phyloP scores from a whole-genome alignment of 208 protist genomes.

The Leishmania amazonensis region DNA sequence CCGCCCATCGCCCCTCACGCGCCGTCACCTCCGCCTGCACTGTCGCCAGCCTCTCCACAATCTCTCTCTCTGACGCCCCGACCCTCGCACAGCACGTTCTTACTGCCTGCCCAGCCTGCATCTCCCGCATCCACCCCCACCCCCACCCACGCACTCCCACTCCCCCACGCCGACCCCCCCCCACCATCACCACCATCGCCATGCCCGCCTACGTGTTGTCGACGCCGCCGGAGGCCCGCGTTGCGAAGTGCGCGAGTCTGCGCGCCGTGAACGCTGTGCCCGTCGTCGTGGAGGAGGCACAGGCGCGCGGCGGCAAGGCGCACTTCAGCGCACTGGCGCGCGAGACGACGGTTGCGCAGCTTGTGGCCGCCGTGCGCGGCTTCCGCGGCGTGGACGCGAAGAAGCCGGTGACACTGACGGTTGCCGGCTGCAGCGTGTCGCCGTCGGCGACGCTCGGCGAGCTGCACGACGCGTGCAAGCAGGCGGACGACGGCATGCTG shows the following conservation, averaged over 20 bases:
- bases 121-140: background rate
- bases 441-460: slow-evolving; percentile 31
- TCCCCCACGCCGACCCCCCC: no score
- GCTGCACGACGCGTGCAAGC: slow-evolving; percentile 36
- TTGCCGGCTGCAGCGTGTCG: slow-evolving; percentile 28
- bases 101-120: background rate
- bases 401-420: slow-evolving; percentile 30
- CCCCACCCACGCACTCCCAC: no score
- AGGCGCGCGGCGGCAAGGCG: slow-evolving; percentile 26
- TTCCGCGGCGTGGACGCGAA: slow-evolving; percentile 16
- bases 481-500: slow-evolving; percentile 41
- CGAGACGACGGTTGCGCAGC: slow-evolving; percentile 34
- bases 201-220: slow-evolving; percentile 13
- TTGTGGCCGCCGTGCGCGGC: slow-evolving; percentile 24
- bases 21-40: no score
- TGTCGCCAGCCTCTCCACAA: no score
- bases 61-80: background rate
- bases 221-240: slow-evolving; percentile 21
- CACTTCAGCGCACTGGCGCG: slow-evolving; percentile 34
- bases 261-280: slow-evolving; percentile 5
- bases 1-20: no score
- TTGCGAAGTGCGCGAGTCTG: slow-evolving; percentile 25
- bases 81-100: background rate
- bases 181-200: background rate
- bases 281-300: slow-evolving; percentile 27